phyloP scores from a whole-genome alignment of 805 yeast species.

The Saturnispora silvae region DNA sequence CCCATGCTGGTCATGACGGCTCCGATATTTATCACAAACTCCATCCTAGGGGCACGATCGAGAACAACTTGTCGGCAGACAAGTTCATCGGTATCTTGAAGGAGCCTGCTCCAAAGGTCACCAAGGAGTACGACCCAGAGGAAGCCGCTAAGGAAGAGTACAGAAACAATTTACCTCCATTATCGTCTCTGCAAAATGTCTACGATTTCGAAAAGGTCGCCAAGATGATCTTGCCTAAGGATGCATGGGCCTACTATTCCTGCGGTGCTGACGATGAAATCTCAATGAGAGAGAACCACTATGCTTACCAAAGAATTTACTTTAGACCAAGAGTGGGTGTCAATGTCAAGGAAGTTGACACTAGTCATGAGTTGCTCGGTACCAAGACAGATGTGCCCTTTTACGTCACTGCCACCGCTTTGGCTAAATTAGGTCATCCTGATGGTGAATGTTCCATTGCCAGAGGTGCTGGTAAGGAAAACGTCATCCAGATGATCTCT shows the following conservation, averaged over 20 bases:
- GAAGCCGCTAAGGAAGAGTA: conserved; percentile 34
- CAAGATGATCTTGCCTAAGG: conserved; percentile 58
- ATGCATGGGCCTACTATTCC: conserved; percentile 90
- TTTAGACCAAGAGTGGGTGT: conserved; percentile 78
- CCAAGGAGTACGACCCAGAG: conserved; percentile 27
- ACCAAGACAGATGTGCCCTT: conserved; percentile 61
- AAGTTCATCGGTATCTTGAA: conserved; percentile 48
- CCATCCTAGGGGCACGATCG: conserved; percentile 82
- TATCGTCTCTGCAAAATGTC: conserved; percentile 61
- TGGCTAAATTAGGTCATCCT: conserved; percentile 84
- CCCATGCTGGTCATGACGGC: conserved; percentile 42
- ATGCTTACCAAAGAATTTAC: conserved; percentile 78
- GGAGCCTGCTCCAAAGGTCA: conserved; percentile 27
- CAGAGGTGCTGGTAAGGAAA: conserved; percentile 65
- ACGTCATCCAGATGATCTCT: conserved; percentile 81
- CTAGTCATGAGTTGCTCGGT: conserved; percentile 70
- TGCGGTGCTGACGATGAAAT: conserved; percentile 92
- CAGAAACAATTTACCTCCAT: conserved; percentile 50
- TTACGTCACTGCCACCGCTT: conserved; percentile 84
- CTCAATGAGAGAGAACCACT: conserved; percentile 80
- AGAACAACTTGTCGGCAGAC: conserved; percentile 44
- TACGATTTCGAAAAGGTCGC: conserved; percentile 88
- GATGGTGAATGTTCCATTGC: conserved; percentile 88
- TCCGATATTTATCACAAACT: conserved; percentile 72
- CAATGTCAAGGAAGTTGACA: conserved; percentile 66